A percentile compares a stretch with the other conserved stretches of the same genome.
Conservation (phyloP, 2,329 filamentous ascomycete genomes). For the Diaporthe australafricana region DNA sequence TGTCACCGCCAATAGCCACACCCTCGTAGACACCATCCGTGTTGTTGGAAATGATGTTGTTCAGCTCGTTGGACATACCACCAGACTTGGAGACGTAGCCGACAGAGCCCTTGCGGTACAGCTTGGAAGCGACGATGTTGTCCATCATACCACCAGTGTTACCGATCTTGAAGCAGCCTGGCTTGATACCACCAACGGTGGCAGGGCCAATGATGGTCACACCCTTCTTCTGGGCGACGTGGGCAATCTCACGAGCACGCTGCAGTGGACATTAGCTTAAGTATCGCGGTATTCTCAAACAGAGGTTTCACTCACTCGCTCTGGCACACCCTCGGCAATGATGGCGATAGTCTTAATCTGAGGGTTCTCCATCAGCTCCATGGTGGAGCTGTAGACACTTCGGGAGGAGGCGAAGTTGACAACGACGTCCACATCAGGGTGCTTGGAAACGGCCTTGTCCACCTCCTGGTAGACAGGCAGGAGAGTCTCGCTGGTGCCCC, state of each 20-base stretch:
- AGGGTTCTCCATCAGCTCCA: conserved; percentile 97
- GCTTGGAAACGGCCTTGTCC: conserved; percentile 93
- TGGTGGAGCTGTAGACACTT: conserved; percentile 97
- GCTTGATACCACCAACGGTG: conserved; percentile 99
- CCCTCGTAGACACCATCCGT: conserved; percentile 99
- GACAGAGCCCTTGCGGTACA: conserved; percentile 98
- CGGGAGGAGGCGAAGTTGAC: conserved; percentile 99
- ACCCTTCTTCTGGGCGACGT: conserved; percentile 97
- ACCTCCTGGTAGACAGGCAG: conserved; percentile 98
- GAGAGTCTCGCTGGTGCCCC: conserved; percentile 99
- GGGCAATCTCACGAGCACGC: conserved; percentile 97
- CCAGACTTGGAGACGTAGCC: conserved; percentile 99
- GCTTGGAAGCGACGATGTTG: conserved; percentile 99
- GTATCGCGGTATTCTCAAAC: background rate
- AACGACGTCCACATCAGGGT: conserved; percentile 95
- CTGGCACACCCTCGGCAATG: conserved; percentile 98
- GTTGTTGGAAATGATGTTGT: conserved; percentile 98
- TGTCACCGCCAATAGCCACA: conserved; percentile 98
- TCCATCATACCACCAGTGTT: conserved; percentile 99
- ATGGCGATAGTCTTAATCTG: conserved; percentile 99
- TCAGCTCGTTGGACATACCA: conserved; percentile 99
- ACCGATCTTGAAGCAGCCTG: conserved; percentile 99
- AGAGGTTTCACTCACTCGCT: conserved; percentile 76
- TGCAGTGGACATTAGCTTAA: conserved; percentile 52
- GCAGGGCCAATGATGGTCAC: conserved; percentile 99